Evolutionary conservation across 345 rosid species (phyloP), one percentile per base, ranked within the genome.

Genomic region (Gossypium raimondii): DNA sequence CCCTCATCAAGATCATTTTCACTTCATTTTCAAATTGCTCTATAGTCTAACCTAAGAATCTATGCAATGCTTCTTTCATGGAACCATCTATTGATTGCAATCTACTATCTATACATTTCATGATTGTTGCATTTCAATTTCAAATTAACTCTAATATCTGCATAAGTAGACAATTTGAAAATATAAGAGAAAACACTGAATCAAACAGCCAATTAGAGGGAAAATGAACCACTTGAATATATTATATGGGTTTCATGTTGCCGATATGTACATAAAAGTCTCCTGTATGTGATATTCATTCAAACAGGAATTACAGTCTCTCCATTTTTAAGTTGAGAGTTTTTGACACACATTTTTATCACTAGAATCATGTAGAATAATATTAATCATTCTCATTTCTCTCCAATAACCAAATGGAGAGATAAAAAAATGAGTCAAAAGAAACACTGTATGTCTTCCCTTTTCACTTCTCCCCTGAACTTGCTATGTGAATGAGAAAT

Each of bases 1-100:
- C 16, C 12, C 73, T 57, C 25, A 74, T 20, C 52, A 25, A 58
- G 60, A 72, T 59, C 2, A 62, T 52, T 58, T 58, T 58, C 63
- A 58, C 17, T 73, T 44, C 68, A 16, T 45, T 38, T 67, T 52
- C 62, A 34, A 70, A 34, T 34, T 29, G 22, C 25, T 67, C 25
- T 53, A 17, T 53, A n/a, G 29, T 55, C 27, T 52, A 29, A 53
- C 16, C 27, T n/a, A 29, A 53, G 62, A 18, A 18, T n/a, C 41
- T 52, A 52, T 22, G 72, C 9, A 47, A 24, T 22, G 41, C 41
- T 67, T 43, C 25, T 20, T 67, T 47, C 38, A 22, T 67, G 51
- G 71, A 47, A 67, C 11, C 55, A 45, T 22, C 18, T 22, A 9
- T 7, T 67, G 63, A 24, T 45, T 13, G 55, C 73, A 50, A 69